Evolutionary conservation across 2,329 filamentous ascomycete genomes (phyloP).

Genomic region (Aspergillus sp.): DNA sequence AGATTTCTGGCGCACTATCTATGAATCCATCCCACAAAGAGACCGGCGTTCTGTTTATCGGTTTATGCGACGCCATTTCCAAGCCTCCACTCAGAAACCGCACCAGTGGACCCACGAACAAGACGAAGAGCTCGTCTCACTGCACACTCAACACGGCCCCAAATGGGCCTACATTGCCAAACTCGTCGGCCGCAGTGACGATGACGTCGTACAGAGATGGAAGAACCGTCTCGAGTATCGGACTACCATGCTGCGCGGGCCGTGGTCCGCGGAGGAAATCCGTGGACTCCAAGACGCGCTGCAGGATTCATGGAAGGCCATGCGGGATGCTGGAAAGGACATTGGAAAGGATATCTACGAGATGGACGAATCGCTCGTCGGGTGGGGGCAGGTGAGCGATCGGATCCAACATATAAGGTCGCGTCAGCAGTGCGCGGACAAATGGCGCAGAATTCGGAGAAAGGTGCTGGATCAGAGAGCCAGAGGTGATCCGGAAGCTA

Average conservation of each 20-base stretch:
- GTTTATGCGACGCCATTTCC: slow-evolving; percentile 38
- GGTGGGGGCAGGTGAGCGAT: slow-evolving; percentile 27
- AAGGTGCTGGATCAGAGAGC: slow-evolving; percentile 14
- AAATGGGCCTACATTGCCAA: slow-evolving; percentile 33
- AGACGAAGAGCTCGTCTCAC: slow-evolving; percentile 31
- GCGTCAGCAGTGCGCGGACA: slow-evolving; percentile 34
- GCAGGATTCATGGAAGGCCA: slow-evolving; percentile 13
- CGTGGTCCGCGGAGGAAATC: slow-evolving; percentile 31
- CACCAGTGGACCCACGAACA: slow-evolving; percentile 34
- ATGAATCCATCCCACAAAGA: slow-evolving; percentile 27
- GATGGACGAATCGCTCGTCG: slow-evolving; percentile 24
- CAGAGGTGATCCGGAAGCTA: slow-evolving; percentile 16
- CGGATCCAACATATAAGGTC: slow-evolving; percentile 23
- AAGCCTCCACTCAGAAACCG: slow-evolving; percentile 28
- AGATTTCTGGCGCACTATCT: slow-evolving; percentile 31
- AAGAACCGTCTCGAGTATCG: slow-evolving; percentile 35
- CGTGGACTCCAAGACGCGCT: slow-evolving; percentile 20
- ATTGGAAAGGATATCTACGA: slow-evolving; percentile 30
- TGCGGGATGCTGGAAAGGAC: slow-evolving; percentile 11
- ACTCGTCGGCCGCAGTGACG: slow-evolving; percentile 29
- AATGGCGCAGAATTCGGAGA: slow-evolving; percentile 28
- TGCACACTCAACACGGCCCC: slow-evolving; percentile 24
- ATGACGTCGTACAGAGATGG: slow-evolving; percentile 38
- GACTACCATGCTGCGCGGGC: slow-evolving; percentile 25
- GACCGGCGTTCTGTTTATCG: slow-evolving; percentile 32